Evolutionary conservation across 2,329 filamentous ascomycete species (phyloP).

Genomic region (Ophiocordyceps australis): DNA sequence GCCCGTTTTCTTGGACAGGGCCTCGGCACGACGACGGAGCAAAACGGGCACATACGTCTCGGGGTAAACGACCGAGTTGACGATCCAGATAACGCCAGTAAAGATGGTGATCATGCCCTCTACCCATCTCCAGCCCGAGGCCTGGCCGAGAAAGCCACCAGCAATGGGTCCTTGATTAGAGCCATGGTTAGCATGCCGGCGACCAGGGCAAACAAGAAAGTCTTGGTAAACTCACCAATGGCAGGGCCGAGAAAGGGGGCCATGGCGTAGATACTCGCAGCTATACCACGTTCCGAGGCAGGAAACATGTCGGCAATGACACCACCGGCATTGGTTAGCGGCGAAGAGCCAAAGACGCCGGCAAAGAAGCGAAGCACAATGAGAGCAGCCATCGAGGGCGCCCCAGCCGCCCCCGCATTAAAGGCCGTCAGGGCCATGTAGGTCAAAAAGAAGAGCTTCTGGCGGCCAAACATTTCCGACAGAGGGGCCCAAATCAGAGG

Average conservation of each 20-base stretch:
- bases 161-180: conserved; percentile 35
- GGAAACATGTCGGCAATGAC: conserved; percentile 46
- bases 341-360: conserved; percentile 42
- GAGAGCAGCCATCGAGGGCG: conserved; percentile 37
- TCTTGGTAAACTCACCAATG: conserved; percentile 16
- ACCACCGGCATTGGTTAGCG: conserved; percentile 43
- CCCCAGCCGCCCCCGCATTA: conserved; percentile 38
- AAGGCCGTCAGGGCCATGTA: conserved; percentile 41
- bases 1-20: conserved; percentile 30
- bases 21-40: conserved; percentile 30
- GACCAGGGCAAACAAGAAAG: background rate
- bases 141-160: conserved; percentile 42
- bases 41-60: conserved; percentile 43
- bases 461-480: conserved; percentile 43
- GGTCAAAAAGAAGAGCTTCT: conserved; percentile 39
- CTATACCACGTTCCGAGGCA: conserved; percentile 33
- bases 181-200: conserved; percentile 1
- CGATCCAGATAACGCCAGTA: conserved; percentile 37
- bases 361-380: conserved; percentile 54
- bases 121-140: conserved; percentile 46
- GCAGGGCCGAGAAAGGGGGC: conserved; percentile 46
- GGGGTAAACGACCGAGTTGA: conserved; percentile 29
- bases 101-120: conserved; percentile 44
- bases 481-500: conserved; percentile 49
- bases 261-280: conserved; percentile 39